These are phyloP conservation scores for Gossypium herbaceum DNA, from an alignment of 345 rosid species.

Conservation along the genomic window DNA sequence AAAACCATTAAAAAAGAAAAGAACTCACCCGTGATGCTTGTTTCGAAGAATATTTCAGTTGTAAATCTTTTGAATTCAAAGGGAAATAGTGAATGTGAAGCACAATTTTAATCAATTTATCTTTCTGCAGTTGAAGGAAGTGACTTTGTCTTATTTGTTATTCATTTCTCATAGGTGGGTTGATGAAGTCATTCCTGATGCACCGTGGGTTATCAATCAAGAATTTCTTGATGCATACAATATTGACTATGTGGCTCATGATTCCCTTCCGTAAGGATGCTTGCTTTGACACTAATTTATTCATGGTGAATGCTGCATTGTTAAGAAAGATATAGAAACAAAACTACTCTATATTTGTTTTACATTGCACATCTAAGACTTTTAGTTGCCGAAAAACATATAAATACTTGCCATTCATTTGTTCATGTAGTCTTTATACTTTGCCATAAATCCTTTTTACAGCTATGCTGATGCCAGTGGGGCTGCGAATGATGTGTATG, in stretches of 20 bases:
- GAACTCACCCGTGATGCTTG: neutral
- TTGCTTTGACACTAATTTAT: slow-evolving; percentile 5
- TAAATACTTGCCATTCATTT: neutral
- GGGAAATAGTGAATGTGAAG: neutral
- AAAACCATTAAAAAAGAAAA: neutral
- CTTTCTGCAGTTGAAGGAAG: no score
- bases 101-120: no score
- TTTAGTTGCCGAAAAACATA: neutral
- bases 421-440: neutral
- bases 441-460: slow-evolving; percentile 13
- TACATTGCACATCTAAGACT: neutral
- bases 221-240: slow-evolving; percentile 80
- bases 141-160: neutral
- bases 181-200: slow-evolving; percentile 88
- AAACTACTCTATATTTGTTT: neutral
- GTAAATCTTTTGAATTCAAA: neutral
- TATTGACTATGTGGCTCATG: slow-evolving; percentile 86
- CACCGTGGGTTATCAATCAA: slow-evolving; percentile 84
- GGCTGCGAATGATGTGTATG: slow-evolving; percentile 86
- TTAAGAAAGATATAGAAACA: neutral
- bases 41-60: neutral
- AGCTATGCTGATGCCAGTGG: slow-evolving; percentile 95
- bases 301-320: slow-evolving; percentile 9
- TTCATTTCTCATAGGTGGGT: slow-evolving; percentile 62
- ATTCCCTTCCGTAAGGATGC: slow-evolving; percentile 77